Evolutionary conservation across 257 asterid genomes (phyloP).

Genomic region (Jaltomata sinuosa): DNA sequence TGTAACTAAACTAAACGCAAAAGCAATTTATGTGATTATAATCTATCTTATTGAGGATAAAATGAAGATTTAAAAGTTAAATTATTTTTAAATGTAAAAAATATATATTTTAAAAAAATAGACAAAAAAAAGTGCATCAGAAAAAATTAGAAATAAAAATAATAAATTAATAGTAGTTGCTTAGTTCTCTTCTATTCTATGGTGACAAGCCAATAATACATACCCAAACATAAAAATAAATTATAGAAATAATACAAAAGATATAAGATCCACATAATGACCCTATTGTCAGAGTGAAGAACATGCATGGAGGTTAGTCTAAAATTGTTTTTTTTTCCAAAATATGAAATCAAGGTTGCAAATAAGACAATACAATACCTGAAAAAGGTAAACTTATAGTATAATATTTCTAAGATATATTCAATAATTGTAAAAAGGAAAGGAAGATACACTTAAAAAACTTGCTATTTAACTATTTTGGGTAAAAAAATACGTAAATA

Average conservation of each 20-base stretch:
- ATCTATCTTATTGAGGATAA: neutral
- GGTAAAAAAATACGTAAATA: too few relatives aligned
- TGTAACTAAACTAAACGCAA: neutral
- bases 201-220: neutral
- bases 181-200: neutral
- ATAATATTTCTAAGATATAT: neutral
- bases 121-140: neutral
- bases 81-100: neutral
- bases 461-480: neutral
- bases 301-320: neutral
- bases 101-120: neutral
- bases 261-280: neutral
- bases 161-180: neutral
- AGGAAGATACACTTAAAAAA: neutral
- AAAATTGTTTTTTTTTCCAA: neutral
- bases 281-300: neutral
- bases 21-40: neutral
- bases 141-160: neutral
- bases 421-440: neutral
- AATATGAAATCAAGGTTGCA: neutral
- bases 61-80: neutral
- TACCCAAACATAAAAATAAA: neutral
- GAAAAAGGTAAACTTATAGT: neutral
- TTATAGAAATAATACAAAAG: neutral
- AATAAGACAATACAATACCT: neutral